A percentile compares a stretch with the other conserved stretches of the same genome.
These are phyloP conservation scores for Halenospora varia DNA, from an alignment of 495 filamentous ascomycete genomes.

Conservation along the genomic window DNA sequence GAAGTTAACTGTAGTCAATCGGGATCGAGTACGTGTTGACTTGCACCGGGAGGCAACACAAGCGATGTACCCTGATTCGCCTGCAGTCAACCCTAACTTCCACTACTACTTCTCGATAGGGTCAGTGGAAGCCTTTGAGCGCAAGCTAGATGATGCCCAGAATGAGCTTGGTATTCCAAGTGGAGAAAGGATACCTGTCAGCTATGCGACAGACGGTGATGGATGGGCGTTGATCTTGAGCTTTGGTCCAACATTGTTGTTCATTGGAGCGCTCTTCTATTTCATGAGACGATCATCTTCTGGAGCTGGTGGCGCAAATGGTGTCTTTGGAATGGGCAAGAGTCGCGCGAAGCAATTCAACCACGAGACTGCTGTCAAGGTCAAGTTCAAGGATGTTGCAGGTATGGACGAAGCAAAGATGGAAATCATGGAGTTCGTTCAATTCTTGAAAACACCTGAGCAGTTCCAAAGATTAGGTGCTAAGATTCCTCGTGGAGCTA, in stretches of 20 bases:
- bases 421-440: conserved; percentile 99
- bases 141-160: conserved; percentile 81
- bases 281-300: conserved; percentile 58
- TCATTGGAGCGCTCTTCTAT: conserved; percentile 76
- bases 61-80: conserved; percentile 77
- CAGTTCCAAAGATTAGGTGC: conserved; percentile 90
- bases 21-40: conserved; percentile 72
- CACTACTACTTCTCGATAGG: conserved; percentile 95
- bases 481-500: conserved; percentile 95
- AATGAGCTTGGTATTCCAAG: conserved; percentile 78
- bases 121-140: conserved; percentile 89
- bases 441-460: conserved; percentile 87
- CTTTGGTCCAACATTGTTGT: conserved; percentile 82
- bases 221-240: conserved; percentile 61
- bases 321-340: conserved; percentile 92
- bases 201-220: conserved; percentile 74
- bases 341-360: conserved; percentile 96
- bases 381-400: conserved; percentile 94
- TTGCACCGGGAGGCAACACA: conserved; percentile 77
- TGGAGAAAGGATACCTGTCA: conserved; percentile 83
- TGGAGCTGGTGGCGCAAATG: conserved; percentile 61
- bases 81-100: conserved; percentile 63
- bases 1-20: conserved; percentile 78
- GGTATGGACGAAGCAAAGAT: conserved; percentile 98
- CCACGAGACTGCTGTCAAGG: conserved; percentile 91